Evolutionary conservation across 2,329 filamentous ascomycete genomes (phyloP).

Genomic region (Herpotrichia juniperi): DNA sequence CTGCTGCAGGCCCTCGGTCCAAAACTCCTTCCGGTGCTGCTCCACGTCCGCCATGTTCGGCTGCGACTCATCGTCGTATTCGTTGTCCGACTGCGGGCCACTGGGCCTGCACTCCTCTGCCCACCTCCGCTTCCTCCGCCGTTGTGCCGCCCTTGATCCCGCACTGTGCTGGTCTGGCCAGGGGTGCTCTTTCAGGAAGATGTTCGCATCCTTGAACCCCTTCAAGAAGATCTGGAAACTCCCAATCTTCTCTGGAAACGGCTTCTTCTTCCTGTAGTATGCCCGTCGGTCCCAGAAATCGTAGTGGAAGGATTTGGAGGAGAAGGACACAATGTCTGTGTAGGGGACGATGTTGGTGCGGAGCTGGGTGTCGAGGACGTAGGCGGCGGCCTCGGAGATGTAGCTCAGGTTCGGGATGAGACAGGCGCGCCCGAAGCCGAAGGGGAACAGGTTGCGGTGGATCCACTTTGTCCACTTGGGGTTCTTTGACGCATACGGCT

Average conservation of each 20-base stretch:
- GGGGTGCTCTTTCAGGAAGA: constrained; percentile 92
- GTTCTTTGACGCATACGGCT: constrained; percentile 95
- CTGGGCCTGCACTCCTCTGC: constrained; percentile 80
- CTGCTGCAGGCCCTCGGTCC: constrained; percentile 88
- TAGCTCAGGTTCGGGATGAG: constrained; percentile 98
- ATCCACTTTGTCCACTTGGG: constrained; percentile 99
- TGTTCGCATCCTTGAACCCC: constrained; percentile 94
- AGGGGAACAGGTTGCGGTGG: constrained; percentile 95
- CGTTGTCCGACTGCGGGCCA: constrained; percentile 63
- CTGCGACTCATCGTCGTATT: constrained; percentile 55
- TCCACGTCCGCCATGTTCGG: constrained; percentile 39
- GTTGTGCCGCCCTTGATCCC: constrained; percentile 71
- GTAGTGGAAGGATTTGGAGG: constrained; percentile 97
- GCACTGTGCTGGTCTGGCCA: constrained; percentile 87
- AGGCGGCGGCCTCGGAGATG: constrained; percentile 95
- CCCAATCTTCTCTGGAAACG: constrained; percentile 85
- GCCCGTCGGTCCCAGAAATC: constrained; percentile 95
- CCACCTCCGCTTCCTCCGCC: constrained; percentile 71
- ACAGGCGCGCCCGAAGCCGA: constrained; percentile 93
- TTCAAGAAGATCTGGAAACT: constrained; percentile 98
- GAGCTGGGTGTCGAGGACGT: constrained; percentile 88
- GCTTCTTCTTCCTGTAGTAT: constrained; percentile 85
- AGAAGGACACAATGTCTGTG: constrained; percentile 91
- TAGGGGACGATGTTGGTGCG: constrained; percentile 94
- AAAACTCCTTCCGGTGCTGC: constrained; percentile 68